phyloP scores from a whole-genome alignment of 2,329 filamentous ascomycete species.

The Talaromyces funiculosus region DNA sequence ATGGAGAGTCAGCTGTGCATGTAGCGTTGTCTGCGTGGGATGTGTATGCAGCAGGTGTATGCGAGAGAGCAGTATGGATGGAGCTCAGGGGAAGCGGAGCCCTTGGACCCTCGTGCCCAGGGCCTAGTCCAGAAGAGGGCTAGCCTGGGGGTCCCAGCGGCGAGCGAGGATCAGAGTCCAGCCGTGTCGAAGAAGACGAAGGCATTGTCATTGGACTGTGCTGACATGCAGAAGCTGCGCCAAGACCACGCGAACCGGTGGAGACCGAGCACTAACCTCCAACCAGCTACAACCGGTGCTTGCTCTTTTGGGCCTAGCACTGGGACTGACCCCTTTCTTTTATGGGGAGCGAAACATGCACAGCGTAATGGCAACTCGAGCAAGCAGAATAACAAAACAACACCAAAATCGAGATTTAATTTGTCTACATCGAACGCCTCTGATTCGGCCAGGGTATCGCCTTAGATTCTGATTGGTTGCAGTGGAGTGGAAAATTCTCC shows the following conservation, averaged over 20 bases:
- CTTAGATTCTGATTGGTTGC: neutral
- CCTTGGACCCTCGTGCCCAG: neutral
- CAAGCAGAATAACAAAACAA: neutral
- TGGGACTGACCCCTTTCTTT: neutral
- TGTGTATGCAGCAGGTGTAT: neutral
- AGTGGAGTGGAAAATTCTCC: neutral
- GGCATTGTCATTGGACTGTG: too few relatives aligned
- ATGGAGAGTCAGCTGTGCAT: neutral
- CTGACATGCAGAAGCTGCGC: too few relatives aligned
- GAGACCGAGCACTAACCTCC: neutral
- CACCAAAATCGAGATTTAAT: neutral
- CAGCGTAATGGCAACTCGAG: too few relatives aligned
- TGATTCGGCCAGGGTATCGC: neutral
- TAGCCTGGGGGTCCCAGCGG: neutral
- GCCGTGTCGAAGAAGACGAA: too few relatives aligned
- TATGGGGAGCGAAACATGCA: neutral
- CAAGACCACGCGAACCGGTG: constrained; percentile 5
- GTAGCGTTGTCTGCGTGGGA: neutral
- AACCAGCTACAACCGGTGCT: neutral
- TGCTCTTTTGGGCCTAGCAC: neutral
- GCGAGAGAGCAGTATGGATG: neutral
- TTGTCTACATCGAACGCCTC: neutral
- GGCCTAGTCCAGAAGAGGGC: neutral
- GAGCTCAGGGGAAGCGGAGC: constrained; percentile 4
- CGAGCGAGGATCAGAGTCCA: neutral